Conservation (phyloP, 805 yeast species). For the Zygotorulaspora danielsina region DNA sequence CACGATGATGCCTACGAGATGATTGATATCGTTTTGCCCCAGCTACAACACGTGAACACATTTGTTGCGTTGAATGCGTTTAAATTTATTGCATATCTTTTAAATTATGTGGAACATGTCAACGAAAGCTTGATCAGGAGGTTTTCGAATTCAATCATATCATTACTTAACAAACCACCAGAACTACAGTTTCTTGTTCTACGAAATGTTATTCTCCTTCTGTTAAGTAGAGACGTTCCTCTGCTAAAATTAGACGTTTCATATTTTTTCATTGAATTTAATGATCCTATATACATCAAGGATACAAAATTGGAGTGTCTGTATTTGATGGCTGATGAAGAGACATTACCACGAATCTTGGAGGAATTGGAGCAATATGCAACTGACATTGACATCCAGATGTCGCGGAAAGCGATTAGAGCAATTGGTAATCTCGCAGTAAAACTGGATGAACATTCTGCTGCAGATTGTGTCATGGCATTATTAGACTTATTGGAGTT, state of each 20-base stretch:
- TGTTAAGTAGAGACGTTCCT: slow-evolving; percentile 61
- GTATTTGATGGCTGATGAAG: slow-evolving; percentile 66
- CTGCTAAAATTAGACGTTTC: slow-evolving; percentile 59
- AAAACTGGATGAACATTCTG: slow-evolving; percentile 54
- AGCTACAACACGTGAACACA: slow-evolving; percentile 74
- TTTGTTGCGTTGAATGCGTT: slow-evolving; percentile 76
- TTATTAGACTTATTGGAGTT: slow-evolving; percentile 56
- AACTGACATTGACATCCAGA: slow-evolving; percentile 76
- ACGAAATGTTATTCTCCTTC: slow-evolving; percentile 71
- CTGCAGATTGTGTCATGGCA: slow-evolving; percentile 59
- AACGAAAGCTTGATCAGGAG: slow-evolving; percentile 55
- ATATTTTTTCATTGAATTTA: slow-evolving; percentile 74
- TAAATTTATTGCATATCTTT: slow-evolving; percentile 63
- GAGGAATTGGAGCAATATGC: slow-evolving; percentile 82
- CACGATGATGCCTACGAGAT: slow-evolving; percentile 61
- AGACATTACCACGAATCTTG: slow-evolving; percentile 57
- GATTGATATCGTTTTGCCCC: slow-evolving; percentile 62
- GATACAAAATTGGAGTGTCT: slow-evolving; percentile 88
- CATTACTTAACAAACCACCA: slow-evolving; percentile 67
- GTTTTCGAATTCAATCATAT: slow-evolving; percentile 63
- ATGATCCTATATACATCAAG: slow-evolving; percentile 84
- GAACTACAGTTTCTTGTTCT: slow-evolving; percentile 81
- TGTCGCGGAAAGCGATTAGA: slow-evolving; percentile 81
- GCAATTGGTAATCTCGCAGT: slow-evolving; percentile 89
- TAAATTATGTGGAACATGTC: slow-evolving; percentile 62